Conservation (phyloP, 176 grass and related monocot genomes). For the Cocos nucifera region DNA sequence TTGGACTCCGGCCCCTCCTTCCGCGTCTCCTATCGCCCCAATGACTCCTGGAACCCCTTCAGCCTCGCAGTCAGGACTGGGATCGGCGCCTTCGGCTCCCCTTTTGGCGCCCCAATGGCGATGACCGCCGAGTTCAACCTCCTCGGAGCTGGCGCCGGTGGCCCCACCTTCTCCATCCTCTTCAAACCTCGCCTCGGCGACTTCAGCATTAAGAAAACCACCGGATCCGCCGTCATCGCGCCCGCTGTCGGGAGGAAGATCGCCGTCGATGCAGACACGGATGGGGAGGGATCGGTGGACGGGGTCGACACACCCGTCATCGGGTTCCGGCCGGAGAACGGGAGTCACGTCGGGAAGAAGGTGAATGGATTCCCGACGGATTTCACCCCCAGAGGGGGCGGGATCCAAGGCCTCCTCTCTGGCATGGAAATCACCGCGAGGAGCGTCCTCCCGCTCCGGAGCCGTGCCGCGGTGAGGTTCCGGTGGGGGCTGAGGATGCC, state of each 20-base stretch:
- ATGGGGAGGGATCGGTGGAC: not conserved
- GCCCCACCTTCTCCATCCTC: slow-evolving; percentile 53
- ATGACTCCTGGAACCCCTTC: slow-evolving; percentile 48
- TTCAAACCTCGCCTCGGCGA: slow-evolving; percentile 74
- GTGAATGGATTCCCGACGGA: slow-evolving; percentile 39
- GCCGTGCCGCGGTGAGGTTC: slow-evolving; percentile 47
- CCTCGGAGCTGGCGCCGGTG: slow-evolving; percentile 22
- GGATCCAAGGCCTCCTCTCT: slow-evolving; percentile 41
- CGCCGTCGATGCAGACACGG: slow-evolving; percentile 16
- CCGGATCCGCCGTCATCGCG: slow-evolving; percentile 16
- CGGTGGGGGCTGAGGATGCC: slow-evolving; percentile 67
- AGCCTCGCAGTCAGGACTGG: slow-evolving; percentile 51
- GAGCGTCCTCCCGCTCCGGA: slow-evolving; percentile 59
- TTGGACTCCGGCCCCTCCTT: slow-evolving; percentile 43
- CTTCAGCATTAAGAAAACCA: slow-evolving; percentile 55
- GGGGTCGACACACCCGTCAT: not conserved
- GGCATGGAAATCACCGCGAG: slow-evolving; percentile 56
- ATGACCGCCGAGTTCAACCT: slow-evolving; percentile 76
- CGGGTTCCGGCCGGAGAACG: slow-evolving; percentile 4
- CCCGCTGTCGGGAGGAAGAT: slow-evolving; percentile 21
- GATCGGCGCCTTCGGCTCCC: slow-evolving; percentile 51
- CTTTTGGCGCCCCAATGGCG: slow-evolving; percentile 39
- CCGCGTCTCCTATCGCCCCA: slow-evolving; percentile 71
- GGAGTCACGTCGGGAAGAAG: slow-evolving; percentile 12
- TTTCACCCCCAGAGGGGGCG: slow-evolving; percentile 24